A percentile compares a stretch with the other conserved stretches of the same genome.
These are phyloP conservation scores for Margaritispora aquatica DNA, from an alignment of 495 filamentous ascomycete species.

Conservation along the genomic window DNA sequence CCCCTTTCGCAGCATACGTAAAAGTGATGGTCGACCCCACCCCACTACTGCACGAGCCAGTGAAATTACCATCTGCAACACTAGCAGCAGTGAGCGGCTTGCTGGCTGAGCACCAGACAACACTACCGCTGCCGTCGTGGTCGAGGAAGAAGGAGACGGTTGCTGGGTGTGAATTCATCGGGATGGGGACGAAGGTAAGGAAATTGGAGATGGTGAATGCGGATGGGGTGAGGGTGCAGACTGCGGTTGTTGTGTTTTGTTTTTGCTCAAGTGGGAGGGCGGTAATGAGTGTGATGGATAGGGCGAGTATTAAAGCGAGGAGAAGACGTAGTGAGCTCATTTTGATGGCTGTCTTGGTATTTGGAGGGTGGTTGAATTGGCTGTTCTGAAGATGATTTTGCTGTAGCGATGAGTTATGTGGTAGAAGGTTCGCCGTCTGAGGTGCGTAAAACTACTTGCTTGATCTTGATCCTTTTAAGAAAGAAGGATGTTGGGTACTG, in stretches of 20 bases:
- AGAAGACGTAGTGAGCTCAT: not conserved
- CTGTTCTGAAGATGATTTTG: no score
- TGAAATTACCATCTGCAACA: not conserved
- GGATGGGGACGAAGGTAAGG: not conserved
- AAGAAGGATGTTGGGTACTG: no score
- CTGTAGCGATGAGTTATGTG: no score
- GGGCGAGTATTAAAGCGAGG: not conserved
- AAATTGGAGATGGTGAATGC: not conserved
- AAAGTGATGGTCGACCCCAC: no score
- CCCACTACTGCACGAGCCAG: no score
- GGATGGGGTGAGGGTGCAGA: not conserved
- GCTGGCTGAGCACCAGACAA: not conserved
- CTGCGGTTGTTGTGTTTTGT: not conserved
- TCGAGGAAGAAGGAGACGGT: not conserved
- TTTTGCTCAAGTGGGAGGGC: not conserved
- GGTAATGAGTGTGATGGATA: not conserved
- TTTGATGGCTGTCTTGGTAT: not conserved
- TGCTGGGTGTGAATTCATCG: not conserved
- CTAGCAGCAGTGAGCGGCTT: not conserved
- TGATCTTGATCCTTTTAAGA: no score
- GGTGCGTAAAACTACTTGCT: no score
- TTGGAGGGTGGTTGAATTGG: no score
- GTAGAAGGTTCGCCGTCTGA: no score
- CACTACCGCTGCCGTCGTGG: not conserved
- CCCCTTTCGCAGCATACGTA: no score